These are phyloP conservation scores for Albugo candida DNA, from an alignment of 352 stramenopile genomes.

Conservation along the genomic window DNA sequence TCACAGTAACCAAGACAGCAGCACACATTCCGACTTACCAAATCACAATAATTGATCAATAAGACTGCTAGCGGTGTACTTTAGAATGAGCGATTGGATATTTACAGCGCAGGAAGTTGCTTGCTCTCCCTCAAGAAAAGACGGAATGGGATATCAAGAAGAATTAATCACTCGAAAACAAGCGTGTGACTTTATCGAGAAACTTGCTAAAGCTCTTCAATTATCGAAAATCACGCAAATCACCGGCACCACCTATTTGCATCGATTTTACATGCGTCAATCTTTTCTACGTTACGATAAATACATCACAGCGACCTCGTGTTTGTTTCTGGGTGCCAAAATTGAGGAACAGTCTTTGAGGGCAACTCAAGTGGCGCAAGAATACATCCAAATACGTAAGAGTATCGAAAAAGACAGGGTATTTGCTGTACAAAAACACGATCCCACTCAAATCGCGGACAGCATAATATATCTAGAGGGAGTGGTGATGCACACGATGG, in stretches of 20 bases:
- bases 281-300: constrained; percentile 73
- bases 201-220: constrained; percentile 57
- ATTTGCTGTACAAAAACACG: constrained; percentile 60
- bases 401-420: constrained; percentile 49
- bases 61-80: too few species aligned
- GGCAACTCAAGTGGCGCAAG: constrained; percentile 44
- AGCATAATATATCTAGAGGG: constrained; percentile 76
- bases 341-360: constrained; percentile 71
- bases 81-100: constrained; percentile 29
- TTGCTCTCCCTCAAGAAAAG: constrained; percentile 36
- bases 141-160: constrained; percentile 60
- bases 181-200: constrained; percentile 72
- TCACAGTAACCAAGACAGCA: too few species aligned
- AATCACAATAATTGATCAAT: too few species aligned
- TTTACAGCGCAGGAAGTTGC: constrained; percentile 52
- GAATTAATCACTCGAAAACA: constrained; percentile 51
- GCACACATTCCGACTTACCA: too few species aligned
- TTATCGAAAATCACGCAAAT: constrained; percentile 67
- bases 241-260: constrained; percentile 73
- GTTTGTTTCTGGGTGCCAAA: constrained; percentile 67
- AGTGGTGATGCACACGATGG: constrained; percentile 55
- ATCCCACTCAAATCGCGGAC: constrained; percentile 32
- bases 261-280: constrained; percentile 76
- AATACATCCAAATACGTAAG: constrained; percentile 52
- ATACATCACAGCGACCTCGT: constrained; percentile 62